Conservation (phyloP, 139 green algal genomes). For the Desmodesmus armatus region DNA sequence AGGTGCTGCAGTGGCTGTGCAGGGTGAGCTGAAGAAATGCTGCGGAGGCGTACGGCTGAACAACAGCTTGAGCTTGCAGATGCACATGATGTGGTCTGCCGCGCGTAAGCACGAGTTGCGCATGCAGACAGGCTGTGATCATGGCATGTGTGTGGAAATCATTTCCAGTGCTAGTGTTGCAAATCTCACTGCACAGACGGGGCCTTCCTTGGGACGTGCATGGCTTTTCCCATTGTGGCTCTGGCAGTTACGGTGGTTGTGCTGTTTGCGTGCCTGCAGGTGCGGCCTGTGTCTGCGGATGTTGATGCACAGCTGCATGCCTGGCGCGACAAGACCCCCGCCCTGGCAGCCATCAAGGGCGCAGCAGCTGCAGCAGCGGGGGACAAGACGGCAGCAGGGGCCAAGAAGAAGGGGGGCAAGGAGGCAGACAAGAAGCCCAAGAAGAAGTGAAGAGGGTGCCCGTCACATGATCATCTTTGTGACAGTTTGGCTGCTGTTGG, state of each 20-base stretch:
- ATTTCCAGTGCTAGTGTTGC: not conserved
- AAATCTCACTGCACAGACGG: not conserved
- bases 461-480: too few species aligned
- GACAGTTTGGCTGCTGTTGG: too few species aligned
- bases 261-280: conserved; percentile 14
- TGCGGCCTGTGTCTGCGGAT: conserved; percentile 62
- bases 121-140: too few species aligned
- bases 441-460: not conserved
- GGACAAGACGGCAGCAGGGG: conserved; percentile 9
- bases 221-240: not conserved
- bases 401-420: conserved; percentile 31
- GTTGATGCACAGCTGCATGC: conserved; percentile 59
- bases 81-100: not conserved
- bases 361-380: not conserved
- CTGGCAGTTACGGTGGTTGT: not conserved
- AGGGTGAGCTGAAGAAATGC: conserved; percentile 63
- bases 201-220: not conserved
- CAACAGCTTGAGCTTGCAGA: too few species aligned
- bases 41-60: too few species aligned
- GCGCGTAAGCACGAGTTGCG: not conserved
- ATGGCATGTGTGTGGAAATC: too few species aligned
- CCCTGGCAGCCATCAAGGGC: conserved; percentile 58
- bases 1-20: conserved; percentile 76
- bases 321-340: conserved; percentile 71
- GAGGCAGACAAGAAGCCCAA: not conserved